Percentiles rank a stretch among this genome's conserved stretches.
phyloP scores from a whole-genome alignment of 768 basidiomycete species.

The Tricholoma terreum region DNA sequence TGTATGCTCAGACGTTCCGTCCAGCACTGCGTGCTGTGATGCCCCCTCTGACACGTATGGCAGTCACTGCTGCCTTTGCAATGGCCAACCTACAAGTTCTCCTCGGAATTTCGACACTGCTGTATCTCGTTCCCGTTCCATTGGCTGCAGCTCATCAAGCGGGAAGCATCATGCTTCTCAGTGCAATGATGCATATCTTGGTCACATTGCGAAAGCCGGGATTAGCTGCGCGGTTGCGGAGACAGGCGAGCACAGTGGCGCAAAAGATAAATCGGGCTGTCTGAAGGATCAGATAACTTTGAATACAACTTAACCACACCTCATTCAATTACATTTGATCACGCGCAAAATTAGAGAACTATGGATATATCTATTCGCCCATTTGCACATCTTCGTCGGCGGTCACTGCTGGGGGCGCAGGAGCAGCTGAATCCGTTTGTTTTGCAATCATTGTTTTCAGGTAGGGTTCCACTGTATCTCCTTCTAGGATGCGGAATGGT shows the following conservation, averaged over 20 bases:
- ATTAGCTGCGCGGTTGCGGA: slow-evolving; percentile 59
- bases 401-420: slow-evolving; percentile 37
- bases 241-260: slow-evolving; percentile 24
- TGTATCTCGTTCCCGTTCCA: slow-evolving; percentile 91
- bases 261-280: background rate
- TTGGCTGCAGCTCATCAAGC: slow-evolving; percentile 94
- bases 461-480: slow-evolving; percentile 69
- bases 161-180: slow-evolving; percentile 86
- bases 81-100: slow-evolving; percentile 83
- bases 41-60: slow-evolving; percentile 57
- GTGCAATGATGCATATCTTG: slow-evolving; percentile 74
- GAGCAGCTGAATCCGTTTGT: slow-evolving; percentile 40
- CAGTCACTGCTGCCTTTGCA: slow-evolving; percentile 60
- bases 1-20: slow-evolving; percentile 59
- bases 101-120: slow-evolving; percentile 65
- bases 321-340: slow-evolving; percentile 1
- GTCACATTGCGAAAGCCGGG: slow-evolving; percentile 71
- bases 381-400: slow-evolving; percentile 84
- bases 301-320: background rate
- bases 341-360: background rate
- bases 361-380: slow-evolving; percentile 49
- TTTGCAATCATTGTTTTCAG: slow-evolving; percentile 78
- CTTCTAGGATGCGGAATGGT: slow-evolving; percentile 86
- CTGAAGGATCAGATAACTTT: background rate
- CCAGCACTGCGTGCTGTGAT: slow-evolving; percentile 57